Conservation (phyloP, 441 rosid genomes). For the Raphanus hybrid region DNA sequence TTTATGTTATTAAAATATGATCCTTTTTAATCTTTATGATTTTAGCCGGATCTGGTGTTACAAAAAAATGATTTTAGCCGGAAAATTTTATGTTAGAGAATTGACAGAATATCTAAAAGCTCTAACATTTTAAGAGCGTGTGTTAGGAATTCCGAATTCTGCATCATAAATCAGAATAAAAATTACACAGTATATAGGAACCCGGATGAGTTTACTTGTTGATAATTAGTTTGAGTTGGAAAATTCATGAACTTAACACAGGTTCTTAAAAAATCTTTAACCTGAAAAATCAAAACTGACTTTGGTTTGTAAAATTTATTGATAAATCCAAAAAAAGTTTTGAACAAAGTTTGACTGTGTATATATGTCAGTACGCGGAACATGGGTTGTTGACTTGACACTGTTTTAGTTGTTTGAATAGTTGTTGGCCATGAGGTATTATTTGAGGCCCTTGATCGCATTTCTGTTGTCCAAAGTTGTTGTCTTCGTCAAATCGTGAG, state of each 20-base stretch:
- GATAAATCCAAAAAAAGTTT: constrained; percentile 7
- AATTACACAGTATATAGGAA: not conserved
- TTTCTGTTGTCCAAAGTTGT: not conserved
- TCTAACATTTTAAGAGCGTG: not conserved
- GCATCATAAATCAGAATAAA: not conserved
- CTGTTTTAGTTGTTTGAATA: constrained; percentile 7
- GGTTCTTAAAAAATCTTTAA: not conserved
- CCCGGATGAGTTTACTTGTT: not conserved
- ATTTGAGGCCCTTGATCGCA: not conserved
- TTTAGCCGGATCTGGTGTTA: not conserved
- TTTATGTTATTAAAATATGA: not conserved
- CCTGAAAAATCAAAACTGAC: not conserved
- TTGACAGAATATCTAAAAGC: not conserved
- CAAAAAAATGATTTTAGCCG: not conserved
- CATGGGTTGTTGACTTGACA: constrained; percentile 32
- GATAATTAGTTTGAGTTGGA: not conserved
- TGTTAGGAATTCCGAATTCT: not conserved
- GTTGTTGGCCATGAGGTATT: constrained; percentile 11
- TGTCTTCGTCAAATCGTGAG: not conserved
- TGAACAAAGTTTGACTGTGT: constrained; percentile 31
- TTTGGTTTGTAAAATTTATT: constrained; percentile 2
- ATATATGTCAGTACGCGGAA: constrained; percentile 26
- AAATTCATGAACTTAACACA: not conserved
- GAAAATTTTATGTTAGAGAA: not conserved
- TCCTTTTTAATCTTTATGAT: not conserved